These are phyloP conservation scores for Pseudonitzschia delicatissima DNA, from an alignment of 108 stramenopile species.

Conservation along the genomic window DNA sequence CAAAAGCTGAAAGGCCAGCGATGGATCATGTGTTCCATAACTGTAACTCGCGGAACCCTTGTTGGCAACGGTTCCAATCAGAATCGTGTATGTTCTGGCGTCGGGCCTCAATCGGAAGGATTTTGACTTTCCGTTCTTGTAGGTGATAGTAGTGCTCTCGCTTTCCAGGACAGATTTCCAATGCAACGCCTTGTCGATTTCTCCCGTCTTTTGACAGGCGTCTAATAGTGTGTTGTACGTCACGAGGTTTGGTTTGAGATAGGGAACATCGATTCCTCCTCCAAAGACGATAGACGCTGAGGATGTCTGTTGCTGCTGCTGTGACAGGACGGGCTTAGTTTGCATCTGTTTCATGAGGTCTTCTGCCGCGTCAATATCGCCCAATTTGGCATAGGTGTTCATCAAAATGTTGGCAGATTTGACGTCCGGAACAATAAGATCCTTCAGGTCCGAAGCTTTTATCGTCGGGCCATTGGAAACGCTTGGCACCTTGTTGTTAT, in stretches of 20 bases:
- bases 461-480: not conserved
- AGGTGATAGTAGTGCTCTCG: constrained; percentile 22
- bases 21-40: constrained; percentile 60
- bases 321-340: constrained; percentile 11
- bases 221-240: constrained; percentile 84
- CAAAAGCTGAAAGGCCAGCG: constrained; percentile 67
- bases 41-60: not conserved
- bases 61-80: constrained; percentile 78
- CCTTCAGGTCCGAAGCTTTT: not conserved
- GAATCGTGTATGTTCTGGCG: constrained; percentile 70
- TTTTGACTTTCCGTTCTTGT: not conserved
- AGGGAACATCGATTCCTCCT: constrained; percentile 47
- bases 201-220: constrained; percentile 74
- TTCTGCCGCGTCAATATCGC: constrained; percentile 51
- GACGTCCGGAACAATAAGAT: constrained; percentile 64
- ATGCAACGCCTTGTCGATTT: constrained; percentile 62
- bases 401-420: constrained; percentile 84
- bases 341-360: constrained; percentile 67
- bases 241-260: constrained; percentile 60
- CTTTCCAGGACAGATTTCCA: constrained; percentile 44
- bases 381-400: constrained; percentile 83
- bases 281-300: constrained; percentile 1
- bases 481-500: not conserved
- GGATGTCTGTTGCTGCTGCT: not conserved
- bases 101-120: constrained; percentile 43